A percentile compares a stretch with the other conserved stretches of the same genome.
Evolutionary conservation across 2,329 filamentous ascomycete genomes (phyloP).

Genomic region (Paecilomyces sp.): DNA sequence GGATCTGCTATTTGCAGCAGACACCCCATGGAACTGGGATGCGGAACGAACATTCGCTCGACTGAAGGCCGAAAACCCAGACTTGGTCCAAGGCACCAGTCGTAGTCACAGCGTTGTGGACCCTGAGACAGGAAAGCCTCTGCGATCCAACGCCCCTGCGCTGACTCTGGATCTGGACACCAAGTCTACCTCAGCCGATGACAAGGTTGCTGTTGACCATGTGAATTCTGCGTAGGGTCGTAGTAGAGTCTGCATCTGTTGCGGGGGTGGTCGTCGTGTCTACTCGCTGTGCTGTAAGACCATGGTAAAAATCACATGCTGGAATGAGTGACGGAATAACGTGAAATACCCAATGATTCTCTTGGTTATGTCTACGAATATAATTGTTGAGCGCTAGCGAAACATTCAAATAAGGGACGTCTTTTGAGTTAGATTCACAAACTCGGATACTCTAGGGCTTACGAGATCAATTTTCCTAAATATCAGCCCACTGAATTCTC

Average conservation of each 20-base stretch:
- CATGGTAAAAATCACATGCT: not conserved
- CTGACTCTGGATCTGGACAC: not conserved
- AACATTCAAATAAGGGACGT: no score
- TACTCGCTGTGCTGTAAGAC: not conserved
- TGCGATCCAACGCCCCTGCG: slow-evolving; percentile 1
- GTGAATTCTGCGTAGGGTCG: not conserved
- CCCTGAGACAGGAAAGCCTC: slow-evolving; percentile 20
- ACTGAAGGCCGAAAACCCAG: slow-evolving; percentile 56
- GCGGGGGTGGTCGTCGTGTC: not conserved
- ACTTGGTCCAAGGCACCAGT: slow-evolving; percentile 33
- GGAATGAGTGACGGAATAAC: not conserved
- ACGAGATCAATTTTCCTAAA: no score
- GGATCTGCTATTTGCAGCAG: slow-evolving; percentile 62
- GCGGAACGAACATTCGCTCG: slow-evolving; percentile 57
- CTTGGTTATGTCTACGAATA: no score
- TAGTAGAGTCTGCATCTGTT: not conserved
- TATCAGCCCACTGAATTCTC: no score
- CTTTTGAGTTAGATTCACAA: no score
- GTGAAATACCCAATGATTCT: not conserved
- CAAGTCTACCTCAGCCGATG: not conserved
- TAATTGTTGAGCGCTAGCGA: no score
- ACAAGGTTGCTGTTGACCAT: not conserved
- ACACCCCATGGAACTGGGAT: slow-evolving; percentile 64
- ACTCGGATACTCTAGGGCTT: no score
- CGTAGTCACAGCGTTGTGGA: slow-evolving; percentile 26